Base-by-base conservation (phyloP, 257 asterid genomes). In the Ligustrum vulgare region DNA sequence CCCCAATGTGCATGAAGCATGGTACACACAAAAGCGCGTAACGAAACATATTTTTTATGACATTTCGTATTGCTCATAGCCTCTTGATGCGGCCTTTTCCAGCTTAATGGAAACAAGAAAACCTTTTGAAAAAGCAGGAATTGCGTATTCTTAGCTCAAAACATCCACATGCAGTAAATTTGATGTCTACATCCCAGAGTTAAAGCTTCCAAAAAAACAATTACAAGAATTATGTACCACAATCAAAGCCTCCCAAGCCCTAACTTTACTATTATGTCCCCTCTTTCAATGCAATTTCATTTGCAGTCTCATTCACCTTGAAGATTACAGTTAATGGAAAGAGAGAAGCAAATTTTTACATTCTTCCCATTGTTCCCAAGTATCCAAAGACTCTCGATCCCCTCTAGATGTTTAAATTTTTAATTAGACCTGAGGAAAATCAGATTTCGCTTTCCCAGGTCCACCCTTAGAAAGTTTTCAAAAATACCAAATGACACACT, bases 141-240 rank as follows among this genome's bases (percentile, higher is more conserved):
- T 23, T 51, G n/a, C 18, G 23, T 4, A 58, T 72, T 35, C 69
- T 58, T 72, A 22, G 20, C 28, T 58, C 36, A 25, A 41, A 49
- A 33, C 22, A 6, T 51, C 62, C 62, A 51, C 62, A 16, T 18
- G 6, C 25, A 51, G 3, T 16, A 1, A 51, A 51, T 18, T 5
- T 18, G n/a, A 51, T 51, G 18, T 32, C 10, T 6, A 25, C 7
- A 8, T 18, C 23, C 2, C 37, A 35, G 62, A 60, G 13, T 54
- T 32, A 33, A 67, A 18, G 39, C 20, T 51, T 16, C 56, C 36
- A 0, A 34, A 36, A 36, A 34, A 37, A 16, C 64, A 58, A n/a
- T 76, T 64, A 74, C 73, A 34, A 23, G 36, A 73, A 43, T 70
- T 49, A 9, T 20, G 74, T n/a, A 23, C 10, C 23, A 49, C 10